Evolutionary conservation across 208 protist genomes (phyloP).

Genomic region (Herpetomonas samuelpessoai): DNA sequence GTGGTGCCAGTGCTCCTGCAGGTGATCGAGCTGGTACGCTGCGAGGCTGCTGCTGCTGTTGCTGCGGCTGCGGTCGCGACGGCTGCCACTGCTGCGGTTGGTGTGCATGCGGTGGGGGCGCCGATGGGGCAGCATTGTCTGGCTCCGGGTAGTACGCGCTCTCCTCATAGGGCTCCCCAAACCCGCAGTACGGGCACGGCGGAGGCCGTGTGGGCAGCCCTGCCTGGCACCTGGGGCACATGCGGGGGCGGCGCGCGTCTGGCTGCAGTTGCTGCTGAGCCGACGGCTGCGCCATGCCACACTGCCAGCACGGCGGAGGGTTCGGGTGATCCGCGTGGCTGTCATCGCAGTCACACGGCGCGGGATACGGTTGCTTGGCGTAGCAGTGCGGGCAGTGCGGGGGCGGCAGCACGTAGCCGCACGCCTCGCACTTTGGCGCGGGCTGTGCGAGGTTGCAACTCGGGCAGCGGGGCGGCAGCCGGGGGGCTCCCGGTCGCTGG

Average conservation of each 20-base stretch:
- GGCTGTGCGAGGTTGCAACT: conserved; percentile 11
- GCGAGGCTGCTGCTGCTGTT: background rate
- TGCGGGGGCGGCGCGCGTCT: background rate
- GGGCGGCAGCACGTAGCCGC: conserved; percentile 4
- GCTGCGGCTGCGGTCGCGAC: background rate
- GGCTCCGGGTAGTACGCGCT: background rate
- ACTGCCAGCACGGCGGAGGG: background rate
- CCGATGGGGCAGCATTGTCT: background rate
- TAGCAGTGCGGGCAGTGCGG: conserved; percentile 16
- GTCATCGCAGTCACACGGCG: conserved; percentile 9
- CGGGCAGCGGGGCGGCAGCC: conserved; percentile 5
- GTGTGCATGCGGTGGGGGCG: no score
- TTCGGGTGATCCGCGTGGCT: background rate
- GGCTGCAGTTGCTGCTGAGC: background rate
- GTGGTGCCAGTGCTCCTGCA: no score
- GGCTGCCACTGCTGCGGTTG: conserved; percentile 6
- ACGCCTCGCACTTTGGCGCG: conserved; percentile 5
- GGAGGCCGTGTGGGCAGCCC: conserved; percentile 5
- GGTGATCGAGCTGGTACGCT: no score
- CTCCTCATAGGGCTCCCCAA: background rate
- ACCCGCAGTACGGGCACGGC: conserved; percentile 6
- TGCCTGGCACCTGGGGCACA: conserved; percentile 1
- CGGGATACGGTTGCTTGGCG: conserved; percentile 1
- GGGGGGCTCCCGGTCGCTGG: no score
- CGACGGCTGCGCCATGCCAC: conserved; percentile 3